Percentiles rank a stretch among this genome's conserved stretches.
phyloP scores from a whole-genome alignment of 345 rosid species.

The Aurinia saxatilis region DNA sequence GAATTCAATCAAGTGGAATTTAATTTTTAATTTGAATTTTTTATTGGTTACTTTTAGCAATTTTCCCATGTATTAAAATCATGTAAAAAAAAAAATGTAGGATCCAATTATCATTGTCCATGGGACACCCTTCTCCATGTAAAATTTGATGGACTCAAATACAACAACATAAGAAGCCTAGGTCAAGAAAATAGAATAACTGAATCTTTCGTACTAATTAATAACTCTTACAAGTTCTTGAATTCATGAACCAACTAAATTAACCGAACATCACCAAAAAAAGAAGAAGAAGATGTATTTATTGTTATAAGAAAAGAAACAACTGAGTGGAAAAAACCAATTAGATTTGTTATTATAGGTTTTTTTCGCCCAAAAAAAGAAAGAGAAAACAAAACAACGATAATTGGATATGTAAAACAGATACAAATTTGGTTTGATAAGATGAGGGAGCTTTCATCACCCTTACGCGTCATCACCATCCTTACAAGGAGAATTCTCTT shows the following conservation, averaged over 20 bases:
- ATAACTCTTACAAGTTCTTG: background rate
- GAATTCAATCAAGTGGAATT: too few species aligned
- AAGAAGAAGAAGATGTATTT: background rate
- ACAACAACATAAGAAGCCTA: too few species aligned
- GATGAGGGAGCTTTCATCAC: slow-evolving; percentile 8
- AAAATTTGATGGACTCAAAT: too few species aligned
- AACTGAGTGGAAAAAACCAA: background rate
- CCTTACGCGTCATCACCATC: slow-evolving; percentile 28
- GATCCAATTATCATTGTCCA: too few species aligned
- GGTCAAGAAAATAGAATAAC: too few species aligned
- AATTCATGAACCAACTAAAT: slow-evolving; percentile 7
- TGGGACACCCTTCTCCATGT: too few species aligned
- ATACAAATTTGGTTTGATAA: slow-evolving; percentile 20
- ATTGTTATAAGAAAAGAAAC: too few species aligned
- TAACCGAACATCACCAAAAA: background rate
- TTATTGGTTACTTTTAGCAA: too few species aligned
- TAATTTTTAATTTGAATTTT: too few species aligned
- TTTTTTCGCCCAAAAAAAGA: background rate
- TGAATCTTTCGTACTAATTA: too few species aligned
- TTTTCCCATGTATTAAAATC: too few species aligned
- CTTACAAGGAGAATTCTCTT: slow-evolving; percentile 23
- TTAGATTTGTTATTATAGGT: background rate
- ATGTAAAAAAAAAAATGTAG: too few species aligned
- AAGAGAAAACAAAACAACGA: slow-evolving; percentile 7
- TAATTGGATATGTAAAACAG: slow-evolving; percentile 15